phyloP scores from a whole-genome alignment of 1,284 basidiomycete genomes.

The Xanthoconium separans region DNA sequence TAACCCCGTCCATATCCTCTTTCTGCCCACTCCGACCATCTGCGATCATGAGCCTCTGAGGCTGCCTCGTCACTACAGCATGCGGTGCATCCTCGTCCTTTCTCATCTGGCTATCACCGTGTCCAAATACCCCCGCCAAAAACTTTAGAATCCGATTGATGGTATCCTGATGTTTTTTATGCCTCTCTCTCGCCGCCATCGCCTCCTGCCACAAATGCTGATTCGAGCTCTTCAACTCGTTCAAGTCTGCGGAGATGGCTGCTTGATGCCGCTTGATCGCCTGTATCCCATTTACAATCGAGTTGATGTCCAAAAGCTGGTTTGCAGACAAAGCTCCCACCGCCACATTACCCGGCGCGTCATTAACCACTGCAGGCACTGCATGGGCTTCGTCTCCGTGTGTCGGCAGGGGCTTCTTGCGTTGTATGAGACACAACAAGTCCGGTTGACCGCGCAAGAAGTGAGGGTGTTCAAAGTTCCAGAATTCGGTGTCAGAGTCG shows the following conservation, averaged over 20 bases:
- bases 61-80: slow-evolving; percentile 50
- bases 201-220: slow-evolving; percentile 93
- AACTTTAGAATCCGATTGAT: slow-evolving; percentile 96
- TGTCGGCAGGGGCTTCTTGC: slow-evolving; percentile 59
- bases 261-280: slow-evolving; percentile 92
- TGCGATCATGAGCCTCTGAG: slow-evolving; percentile 67
- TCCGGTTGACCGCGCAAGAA: slow-evolving; percentile 91
- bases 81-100: slow-evolving; percentile 46
- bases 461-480: slow-evolving; percentile 91
- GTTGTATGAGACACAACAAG: slow-evolving; percentile 84
- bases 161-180: slow-evolving; percentile 95
- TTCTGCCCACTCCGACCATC: slow-evolving; percentile 43
- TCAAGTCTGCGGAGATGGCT: slow-evolving; percentile 84
- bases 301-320: slow-evolving; percentile 70
- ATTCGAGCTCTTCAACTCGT: slow-evolving; percentile 86
- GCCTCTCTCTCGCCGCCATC: slow-evolving; percentile 72
- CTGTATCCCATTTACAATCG: slow-evolving; percentile 80
- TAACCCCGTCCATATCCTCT: slow-evolving; percentile 38
- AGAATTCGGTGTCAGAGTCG: slow-evolving; percentile 83
- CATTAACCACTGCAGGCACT: slow-evolving; percentile 12
- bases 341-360: slow-evolving; percentile 15
- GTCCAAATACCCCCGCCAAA: slow-evolving; percentile 89
- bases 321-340: slow-evolving; percentile 35
- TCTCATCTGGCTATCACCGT: slow-evolving; percentile 40
- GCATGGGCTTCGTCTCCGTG: slow-evolving; percentile 29